These are phyloP conservation scores for Hypoxylon sp. DNA, from an alignment of 2,329 filamentous ascomycete genomes.

Conservation along the genomic window DNA sequence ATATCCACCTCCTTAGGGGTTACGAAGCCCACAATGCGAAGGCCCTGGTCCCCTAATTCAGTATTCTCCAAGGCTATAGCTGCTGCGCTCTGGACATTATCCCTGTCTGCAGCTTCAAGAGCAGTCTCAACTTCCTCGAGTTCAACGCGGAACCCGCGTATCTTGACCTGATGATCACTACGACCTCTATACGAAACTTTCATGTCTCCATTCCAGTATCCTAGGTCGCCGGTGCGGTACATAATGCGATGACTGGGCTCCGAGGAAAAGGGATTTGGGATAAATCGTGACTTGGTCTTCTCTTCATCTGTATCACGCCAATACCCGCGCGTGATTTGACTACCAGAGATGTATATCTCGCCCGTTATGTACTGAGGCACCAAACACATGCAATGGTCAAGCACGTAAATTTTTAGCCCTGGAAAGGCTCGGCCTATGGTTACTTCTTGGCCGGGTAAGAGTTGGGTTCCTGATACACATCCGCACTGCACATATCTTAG, in stretches of 20 bases:
- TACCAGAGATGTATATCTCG: not conserved
- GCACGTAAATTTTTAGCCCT: not conserved
- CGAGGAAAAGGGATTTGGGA: not conserved
- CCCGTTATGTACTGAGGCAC: not conserved
- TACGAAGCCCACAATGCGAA: not conserved
- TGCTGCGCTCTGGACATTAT: not conserved
- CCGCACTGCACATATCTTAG: not conserved
- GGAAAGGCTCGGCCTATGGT: not conserved
- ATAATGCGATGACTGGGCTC: not conserved
- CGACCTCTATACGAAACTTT: slow-evolving; percentile 6
- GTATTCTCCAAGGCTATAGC: not conserved
- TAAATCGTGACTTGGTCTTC: not conserved
- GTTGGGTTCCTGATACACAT: not conserved
- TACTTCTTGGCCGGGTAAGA: not conserved
- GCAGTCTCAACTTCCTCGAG: not conserved
- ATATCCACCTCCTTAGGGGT: not conserved
- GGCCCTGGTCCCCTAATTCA: not conserved
- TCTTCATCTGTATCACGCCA: not conserved
- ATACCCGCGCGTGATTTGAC: not conserved
- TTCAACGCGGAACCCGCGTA: not conserved
- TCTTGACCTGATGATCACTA: not conserved
- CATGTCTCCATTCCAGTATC: not conserved
- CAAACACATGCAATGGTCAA: not conserved
- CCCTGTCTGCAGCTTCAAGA: not conserved
- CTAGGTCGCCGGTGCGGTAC: not conserved